Evolutionary conservation across 768 basidiomycete genomes (phyloP), one percentile per base, ranked within the genome.

Genomic region (Vararia minispora): DNA sequence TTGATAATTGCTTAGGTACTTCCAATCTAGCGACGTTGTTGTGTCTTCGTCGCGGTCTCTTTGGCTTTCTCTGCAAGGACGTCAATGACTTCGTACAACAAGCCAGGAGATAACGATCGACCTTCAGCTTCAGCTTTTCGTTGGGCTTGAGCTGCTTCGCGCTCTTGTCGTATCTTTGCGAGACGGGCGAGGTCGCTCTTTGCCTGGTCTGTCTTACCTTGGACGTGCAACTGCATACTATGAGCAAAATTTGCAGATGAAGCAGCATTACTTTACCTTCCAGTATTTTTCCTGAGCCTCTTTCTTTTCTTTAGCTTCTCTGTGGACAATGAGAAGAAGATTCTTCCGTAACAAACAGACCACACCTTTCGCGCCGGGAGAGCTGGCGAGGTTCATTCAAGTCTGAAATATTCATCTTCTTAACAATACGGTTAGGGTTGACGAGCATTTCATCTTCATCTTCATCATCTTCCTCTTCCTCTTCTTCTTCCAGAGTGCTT

Each of bases 221-320:
- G 65, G 12, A 64, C 36, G 51, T 88, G 83, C 23, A 84, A 65
- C 83, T 84, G 47, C 6, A 28, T 18, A 28, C 7, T 4, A 10
- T 35, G 21, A 30, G 3, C 24, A 40, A 34, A 45, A 18, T 40
- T 28, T 14, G 26, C 17, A 28, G 13, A 10, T 24, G 13, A 22
- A 13, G 13, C 14, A 33, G 21, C 31, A 43, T 26, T 33, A 17
- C 11, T 64, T 1, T 20, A 85, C 82, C 73, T 92, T 88, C 79
- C 79, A 79, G 57, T 94, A 94, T 18, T 72, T 66, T 20, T 89
- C 87, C 54, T 86, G 75, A 2, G 89, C 86, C 1, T 90, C 89
- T 51, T 83, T 71, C 64, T 90, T 91, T 60, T 92, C 89, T 55
- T 91, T 90, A 53, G 78, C 79, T 54, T 95, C 92, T 47, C 91